A percentile compares a stretch with the other conserved stretches of the same genome.
phyloP scores from a whole-genome alignment of 257 asterid genomes.

The Dorcoceras hygrometricum region DNA sequence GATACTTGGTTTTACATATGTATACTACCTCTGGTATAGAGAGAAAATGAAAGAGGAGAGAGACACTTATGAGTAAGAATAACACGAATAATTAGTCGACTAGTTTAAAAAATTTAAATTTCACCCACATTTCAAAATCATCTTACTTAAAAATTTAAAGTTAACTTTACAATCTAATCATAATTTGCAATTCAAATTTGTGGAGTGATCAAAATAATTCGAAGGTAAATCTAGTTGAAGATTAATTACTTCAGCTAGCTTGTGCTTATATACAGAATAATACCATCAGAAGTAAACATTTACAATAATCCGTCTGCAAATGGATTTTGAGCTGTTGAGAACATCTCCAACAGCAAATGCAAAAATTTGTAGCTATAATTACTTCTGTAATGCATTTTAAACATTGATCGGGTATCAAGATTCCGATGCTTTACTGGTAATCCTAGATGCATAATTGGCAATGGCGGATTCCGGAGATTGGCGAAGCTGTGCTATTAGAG shows the following conservation, averaged over 20 bases:
- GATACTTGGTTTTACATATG: no score
- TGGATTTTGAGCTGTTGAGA: background rate
- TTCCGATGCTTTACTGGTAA: conserved; percentile 66
- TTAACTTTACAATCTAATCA: no score
- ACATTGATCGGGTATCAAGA: conserved; percentile 22
- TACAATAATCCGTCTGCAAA: background rate
- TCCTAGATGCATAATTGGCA: conserved; percentile 78
- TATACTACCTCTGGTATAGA: no score
- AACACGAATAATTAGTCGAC: background rate
- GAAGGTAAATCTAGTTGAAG: background rate
- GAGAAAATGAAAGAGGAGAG: no score
- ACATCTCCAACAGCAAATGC: background rate
- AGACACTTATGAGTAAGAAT: no score
- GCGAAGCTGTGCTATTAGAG: conserved; percentile 69
- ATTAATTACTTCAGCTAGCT: background rate
- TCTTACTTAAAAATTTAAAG: background rate
- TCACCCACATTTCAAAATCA: no score
- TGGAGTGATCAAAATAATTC: no score
- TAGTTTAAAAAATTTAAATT: no score
- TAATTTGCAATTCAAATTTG: background rate
- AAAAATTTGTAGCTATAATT: background rate
- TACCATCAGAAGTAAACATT: background rate
- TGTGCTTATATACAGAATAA: background rate
- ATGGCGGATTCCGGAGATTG: conserved; percentile 87
- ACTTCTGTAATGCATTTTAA: background rate